Evolutionary conservation across 441 rosid genomes (phyloP).

Genomic region (Euphorbia neoarborescens): DNA sequence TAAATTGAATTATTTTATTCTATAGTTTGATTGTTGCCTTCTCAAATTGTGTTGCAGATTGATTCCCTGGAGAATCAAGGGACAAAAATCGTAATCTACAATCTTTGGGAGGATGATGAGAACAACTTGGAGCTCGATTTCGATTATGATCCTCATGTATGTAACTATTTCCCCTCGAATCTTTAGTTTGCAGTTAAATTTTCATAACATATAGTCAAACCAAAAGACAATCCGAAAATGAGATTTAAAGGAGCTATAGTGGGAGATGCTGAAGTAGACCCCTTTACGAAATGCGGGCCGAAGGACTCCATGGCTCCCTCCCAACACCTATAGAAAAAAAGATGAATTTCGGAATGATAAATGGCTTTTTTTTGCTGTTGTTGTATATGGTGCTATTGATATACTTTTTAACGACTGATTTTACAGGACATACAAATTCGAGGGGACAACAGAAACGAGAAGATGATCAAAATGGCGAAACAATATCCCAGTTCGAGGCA

Average conservation of each 20-base stretch:
- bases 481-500: constrained; percentile 58
- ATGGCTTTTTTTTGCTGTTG: not conserved
- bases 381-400: not conserved
- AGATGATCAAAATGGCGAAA: constrained; percentile 57
- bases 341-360: too few relatives aligned
- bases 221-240: not conserved
- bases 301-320: too few relatives aligned
- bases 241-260: too few relatives aligned
- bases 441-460: constrained; percentile 70
- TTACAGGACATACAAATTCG: constrained; percentile 70
- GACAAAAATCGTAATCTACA: constrained; percentile 66
- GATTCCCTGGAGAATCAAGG: constrained; percentile 60
- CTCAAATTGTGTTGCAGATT: constrained; percentile 32
- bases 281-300: too few relatives aligned
- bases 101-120: constrained; percentile 90
- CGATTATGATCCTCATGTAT: constrained; percentile 55
- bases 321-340: too few relatives aligned
- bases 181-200: not conserved
- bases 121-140: constrained; percentile 76
- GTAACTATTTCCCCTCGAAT: not conserved
- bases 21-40: not conserved
- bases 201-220: too few relatives aligned
- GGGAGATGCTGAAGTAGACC: too few relatives aligned
- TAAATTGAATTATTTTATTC: not conserved
- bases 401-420: not conserved